phyloP scores from a whole-genome alignment of 1,284 basidiomycete species.

The Trichosporon asahii region DNA sequence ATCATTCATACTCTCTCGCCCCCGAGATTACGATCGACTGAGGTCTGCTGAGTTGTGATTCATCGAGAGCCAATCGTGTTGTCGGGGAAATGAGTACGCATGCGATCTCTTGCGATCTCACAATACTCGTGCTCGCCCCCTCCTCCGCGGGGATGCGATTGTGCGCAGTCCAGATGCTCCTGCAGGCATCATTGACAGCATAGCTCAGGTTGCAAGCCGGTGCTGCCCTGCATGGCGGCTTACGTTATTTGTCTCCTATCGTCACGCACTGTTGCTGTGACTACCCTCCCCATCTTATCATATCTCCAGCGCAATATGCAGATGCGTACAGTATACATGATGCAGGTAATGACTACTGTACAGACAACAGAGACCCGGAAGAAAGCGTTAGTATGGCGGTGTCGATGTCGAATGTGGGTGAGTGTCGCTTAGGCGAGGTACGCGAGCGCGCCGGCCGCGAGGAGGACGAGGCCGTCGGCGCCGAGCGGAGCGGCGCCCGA shows the following conservation, averaged over 20 bases:
- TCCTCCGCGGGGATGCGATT: no score
- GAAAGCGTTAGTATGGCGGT: not conserved
- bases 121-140: no score
- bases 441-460: not conserved
- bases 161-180: no score
- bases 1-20: no score
- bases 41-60: no score
- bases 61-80: no score
- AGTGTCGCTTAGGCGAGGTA: not conserved
- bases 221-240: not conserved
- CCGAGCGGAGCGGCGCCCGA: not conserved
- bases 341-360: not conserved
- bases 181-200: not conserved
- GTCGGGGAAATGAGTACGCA: no score
- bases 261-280: not conserved
- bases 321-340: constrained; percentile 5
- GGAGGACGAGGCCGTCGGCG: not conserved
- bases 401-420: not conserved
- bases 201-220: not conserved
- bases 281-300: not conserved
- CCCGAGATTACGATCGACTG: no score
- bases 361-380: constrained; percentile 3
- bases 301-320: no score
- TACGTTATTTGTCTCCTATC: not conserved
- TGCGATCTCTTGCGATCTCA: no score